Base-by-base conservation (phyloP, 2,329 filamentous ascomycete species). In the Sporothrix pallida region DNA sequence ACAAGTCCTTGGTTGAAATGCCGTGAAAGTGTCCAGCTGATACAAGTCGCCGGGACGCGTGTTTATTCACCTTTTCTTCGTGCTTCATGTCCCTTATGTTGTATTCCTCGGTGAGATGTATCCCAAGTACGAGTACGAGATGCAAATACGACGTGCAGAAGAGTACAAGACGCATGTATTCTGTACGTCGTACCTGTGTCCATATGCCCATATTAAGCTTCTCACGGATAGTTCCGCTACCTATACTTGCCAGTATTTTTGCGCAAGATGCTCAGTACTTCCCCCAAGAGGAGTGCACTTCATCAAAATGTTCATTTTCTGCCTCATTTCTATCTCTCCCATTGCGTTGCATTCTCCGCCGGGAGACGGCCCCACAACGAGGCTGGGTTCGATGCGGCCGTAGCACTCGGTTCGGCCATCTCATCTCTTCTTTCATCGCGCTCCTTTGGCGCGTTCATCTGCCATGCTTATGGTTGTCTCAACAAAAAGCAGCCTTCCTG, bases 381-480 rank as follows among this genome's bases (percentile, higher is more conserved):
- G 48, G 67, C 48, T 69, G 31, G 48, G 62, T 67, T 48, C 46
- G 48, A 54, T 23, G 67, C 17, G 48, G 67, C 48, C 17, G 67
- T 69, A 20, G 67, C 48, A 69, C 26, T 69, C 67, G 67, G 48
- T 54, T 42, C 26, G 67, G 48, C 17, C 46, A 42, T 20, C 48
- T 42, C 46, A 54, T 69, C 46, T 69, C 67, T 69, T 52, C 26
- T 56, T 44, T 52, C 67, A 42, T 54, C 26, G 46, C 67, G 48
- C 23, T 67, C 20, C 20, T 26, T 67, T 48, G 31, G 31, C 58
- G 31, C 31, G 31, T 37, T 37, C 31, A 37, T 37, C 31, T 37
- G 31, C 31, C 31, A 37, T 7, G 31, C 31, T 37, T 37, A 37
- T 37, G 31, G 7, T 6, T 37, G 50, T 20, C 50, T 54, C 50